A percentile compares a stretch with the other conserved stretches of the same genome.
Evolutionary conservation across 129 eudicot genomes (phyloP).

Genomic region (Silybum marianum): DNA sequence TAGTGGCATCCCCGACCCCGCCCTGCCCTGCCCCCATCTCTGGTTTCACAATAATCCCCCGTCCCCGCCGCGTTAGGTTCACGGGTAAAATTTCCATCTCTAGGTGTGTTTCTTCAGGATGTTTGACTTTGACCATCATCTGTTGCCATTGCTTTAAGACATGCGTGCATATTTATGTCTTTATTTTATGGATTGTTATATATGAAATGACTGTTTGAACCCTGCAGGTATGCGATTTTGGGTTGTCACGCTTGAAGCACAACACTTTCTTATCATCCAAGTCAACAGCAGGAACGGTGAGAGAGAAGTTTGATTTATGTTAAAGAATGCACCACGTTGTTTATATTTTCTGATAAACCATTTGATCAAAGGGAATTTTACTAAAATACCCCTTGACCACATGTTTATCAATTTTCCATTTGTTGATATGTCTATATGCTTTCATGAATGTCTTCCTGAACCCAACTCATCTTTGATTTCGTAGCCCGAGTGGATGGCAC

Average conservation of each 20-base stretch:
- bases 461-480: constrained; percentile 24
- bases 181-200: background rate
- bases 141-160: background rate
- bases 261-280: constrained; percentile 97
- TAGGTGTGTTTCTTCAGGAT: background rate
- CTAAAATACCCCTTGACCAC: background rate
- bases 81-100: background rate
- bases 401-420: background rate
- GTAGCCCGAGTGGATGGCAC: constrained; percentile 99
- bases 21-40: background rate
- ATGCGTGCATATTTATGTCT: background rate
- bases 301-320: constrained; percentile 40
- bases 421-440: constrained; percentile 15
- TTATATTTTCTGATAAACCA: background rate
- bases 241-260: constrained; percentile 96
- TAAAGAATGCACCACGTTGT: background rate
- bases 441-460: constrained; percentile 9
- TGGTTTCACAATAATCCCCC: background rate
- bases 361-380: background rate
- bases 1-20: background rate
- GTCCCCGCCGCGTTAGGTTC: background rate
- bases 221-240: constrained; percentile 93
- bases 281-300: constrained; percentile 98
- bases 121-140: background rate
- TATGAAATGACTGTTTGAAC: background rate